Percentiles rank a stretch among this genome's conserved stretches.
phyloP scores from a whole-genome alignment of 139 green algal genomes.

The Chlorokybus atmophyticus region DNA sequence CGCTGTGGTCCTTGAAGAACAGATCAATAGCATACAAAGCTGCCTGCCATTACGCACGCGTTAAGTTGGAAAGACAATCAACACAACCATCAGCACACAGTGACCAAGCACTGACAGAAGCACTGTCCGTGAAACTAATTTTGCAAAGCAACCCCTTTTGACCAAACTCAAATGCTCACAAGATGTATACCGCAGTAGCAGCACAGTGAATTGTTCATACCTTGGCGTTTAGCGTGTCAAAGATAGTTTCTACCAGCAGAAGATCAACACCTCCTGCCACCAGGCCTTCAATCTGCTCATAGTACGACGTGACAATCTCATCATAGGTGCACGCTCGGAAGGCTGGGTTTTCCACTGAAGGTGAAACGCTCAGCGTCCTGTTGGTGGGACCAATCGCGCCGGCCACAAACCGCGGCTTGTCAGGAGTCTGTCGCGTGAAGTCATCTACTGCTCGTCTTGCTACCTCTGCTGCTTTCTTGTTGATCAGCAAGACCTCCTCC shows the following conservation, averaged over 20 bases:
- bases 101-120: too few relatives aligned
- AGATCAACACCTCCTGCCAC: conserved; percentile 82
- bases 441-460: conserved; percentile 50
- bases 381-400: conserved; percentile 91
- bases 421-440: conserved; percentile 45
- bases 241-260: conserved; percentile 98
- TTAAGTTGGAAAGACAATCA: too few relatives aligned
- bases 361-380: conserved; percentile 89
- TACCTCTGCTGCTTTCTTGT: conserved; percentile 66
- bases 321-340: conserved; percentile 87
- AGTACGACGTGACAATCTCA: conserved; percentile 88
- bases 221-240: conserved; percentile 96
- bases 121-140: too few relatives aligned
- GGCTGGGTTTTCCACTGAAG: conserved; percentile 92
- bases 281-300: conserved; percentile 72
- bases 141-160: too few relatives aligned
- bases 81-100: too few relatives aligned
- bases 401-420: conserved; percentile 72
- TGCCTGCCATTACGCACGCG: conserved; percentile 35
- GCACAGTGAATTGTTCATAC: too few relatives aligned
- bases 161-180: too few relatives aligned
- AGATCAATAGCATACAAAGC: conserved; percentile 85
- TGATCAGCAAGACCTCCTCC: conserved; percentile 85
- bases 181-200: too few relatives aligned
- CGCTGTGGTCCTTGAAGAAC: conserved; percentile 66